phyloP scores from a whole-genome alignment of 2,329 filamentous ascomycete species.

The Coniochaeta pulveracea region DNA sequence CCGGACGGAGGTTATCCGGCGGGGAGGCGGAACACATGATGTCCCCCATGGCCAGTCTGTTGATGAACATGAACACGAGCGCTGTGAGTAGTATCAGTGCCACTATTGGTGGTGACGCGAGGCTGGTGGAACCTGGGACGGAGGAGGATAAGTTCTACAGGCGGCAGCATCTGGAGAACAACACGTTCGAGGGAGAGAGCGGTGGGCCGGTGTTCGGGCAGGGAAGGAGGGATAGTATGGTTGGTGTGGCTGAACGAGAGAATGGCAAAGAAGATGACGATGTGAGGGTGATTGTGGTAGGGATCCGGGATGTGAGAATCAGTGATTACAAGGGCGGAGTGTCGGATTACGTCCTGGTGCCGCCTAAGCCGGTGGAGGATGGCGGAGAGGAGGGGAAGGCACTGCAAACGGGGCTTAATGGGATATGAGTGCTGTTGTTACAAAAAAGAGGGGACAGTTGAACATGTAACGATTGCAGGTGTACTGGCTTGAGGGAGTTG shows the following conservation, averaged over 20 bases:
- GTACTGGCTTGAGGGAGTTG: too few species aligned
- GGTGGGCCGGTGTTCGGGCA: conserved; percentile 35
- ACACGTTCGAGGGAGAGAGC: conserved; percentile 63
- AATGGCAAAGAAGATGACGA: conserved; percentile 61
- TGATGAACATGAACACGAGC: conserved; percentile 84
- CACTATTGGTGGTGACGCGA: conserved; percentile 83
- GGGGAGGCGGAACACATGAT: conserved; percentile 48
- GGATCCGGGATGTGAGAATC: conserved; percentile 74
- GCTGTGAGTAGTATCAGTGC: conserved; percentile 81
- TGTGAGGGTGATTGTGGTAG: conserved; percentile 78
- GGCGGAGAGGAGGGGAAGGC: conserved; percentile 5
- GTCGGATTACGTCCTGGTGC: conserved; percentile 55
- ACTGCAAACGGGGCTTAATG: conserved; percentile 29
- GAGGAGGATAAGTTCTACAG: conserved; percentile 80
- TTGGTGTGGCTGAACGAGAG: conserved; percentile 23
- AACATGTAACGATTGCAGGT: too few species aligned
- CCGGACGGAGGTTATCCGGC: conserved; percentile 43
- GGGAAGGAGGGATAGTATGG: conserved; percentile 17
- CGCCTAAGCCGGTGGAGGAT: conserved; percentile 15
- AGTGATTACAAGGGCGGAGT: conserved; percentile 95
- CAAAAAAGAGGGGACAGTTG: too few species aligned
- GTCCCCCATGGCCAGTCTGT: conserved; percentile 68
- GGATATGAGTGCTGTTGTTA: too few species aligned
- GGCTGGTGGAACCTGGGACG: conserved; percentile 58
- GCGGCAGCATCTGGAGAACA: conserved; percentile 77